These are phyloP conservation scores for Dryas alaskensis DNA, from an alignment of 306 rosid species.

Conservation along the genomic window DNA sequence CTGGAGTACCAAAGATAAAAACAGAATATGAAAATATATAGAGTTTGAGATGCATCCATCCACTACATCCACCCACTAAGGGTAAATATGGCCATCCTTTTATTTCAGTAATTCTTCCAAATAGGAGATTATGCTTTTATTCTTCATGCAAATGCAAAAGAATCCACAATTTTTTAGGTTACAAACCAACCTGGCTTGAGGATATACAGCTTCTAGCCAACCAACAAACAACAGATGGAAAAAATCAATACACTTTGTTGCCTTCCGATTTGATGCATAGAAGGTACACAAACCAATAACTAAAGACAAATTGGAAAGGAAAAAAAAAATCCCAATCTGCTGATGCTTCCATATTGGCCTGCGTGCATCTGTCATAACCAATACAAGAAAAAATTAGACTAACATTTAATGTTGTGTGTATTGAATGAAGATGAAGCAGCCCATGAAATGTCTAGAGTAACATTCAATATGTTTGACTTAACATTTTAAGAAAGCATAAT, in stretches of 20 bases:
- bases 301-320: neutral
- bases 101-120: no score
- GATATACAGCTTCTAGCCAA: neutral
- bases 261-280: neutral
- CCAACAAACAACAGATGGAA: neutral
- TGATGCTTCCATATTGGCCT: neutral
- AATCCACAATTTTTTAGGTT: neutral
- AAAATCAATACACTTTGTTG: neutral
- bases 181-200: neutral
- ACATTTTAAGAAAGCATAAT: neutral
- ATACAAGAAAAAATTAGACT: neutral
- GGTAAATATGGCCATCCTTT: neutral
- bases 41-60: neutral
- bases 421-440: neutral
- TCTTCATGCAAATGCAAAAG: neutral
- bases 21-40: neutral
- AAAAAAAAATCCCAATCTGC: neutral
- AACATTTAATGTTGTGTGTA: neutral
- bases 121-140: neutral
- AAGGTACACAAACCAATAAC: neutral
- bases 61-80: neutral
- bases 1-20: neutral
- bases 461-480: neutral
- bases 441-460: neutral
- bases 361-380: constrained; percentile 1